Evolutionary conservation across 805 yeast species (phyloP).

Genomic region (Saitoella complicata): DNA sequence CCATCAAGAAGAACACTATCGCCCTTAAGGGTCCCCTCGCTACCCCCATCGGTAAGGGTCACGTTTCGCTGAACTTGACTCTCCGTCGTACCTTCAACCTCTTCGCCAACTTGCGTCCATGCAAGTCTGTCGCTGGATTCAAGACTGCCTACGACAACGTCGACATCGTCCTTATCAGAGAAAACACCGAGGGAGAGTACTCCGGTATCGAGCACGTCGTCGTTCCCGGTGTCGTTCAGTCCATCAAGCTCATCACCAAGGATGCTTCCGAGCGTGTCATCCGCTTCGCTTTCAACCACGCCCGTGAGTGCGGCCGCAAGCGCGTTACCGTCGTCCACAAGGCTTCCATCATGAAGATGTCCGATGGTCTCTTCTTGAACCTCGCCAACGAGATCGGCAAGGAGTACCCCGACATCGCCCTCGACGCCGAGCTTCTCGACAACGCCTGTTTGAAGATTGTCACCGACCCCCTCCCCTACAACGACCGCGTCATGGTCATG

Average conservation of each 20-base stretch:
- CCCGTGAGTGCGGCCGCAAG: slow-evolving; percentile 71
- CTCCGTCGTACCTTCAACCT: slow-evolving; percentile 91
- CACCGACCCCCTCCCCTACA: slow-evolving; percentile 56
- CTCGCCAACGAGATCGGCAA: slow-evolving; percentile 78
- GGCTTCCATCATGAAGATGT: slow-evolving; percentile 94
- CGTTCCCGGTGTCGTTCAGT: slow-evolving; percentile 96
- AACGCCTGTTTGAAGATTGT: slow-evolving; percentile 87
- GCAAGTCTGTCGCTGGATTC: slow-evolving; percentile 89
- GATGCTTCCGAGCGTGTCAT: slow-evolving; percentile 94
- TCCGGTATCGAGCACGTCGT: slow-evolving; percentile 96
- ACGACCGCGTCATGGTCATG: slow-evolving; percentile 89
- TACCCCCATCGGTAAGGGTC: slow-evolving; percentile 70
- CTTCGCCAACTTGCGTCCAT: slow-evolving; percentile 85
- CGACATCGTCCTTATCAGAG: slow-evolving; percentile 90
- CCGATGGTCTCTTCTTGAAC: slow-evolving; percentile 91
- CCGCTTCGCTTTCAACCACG: slow-evolving; percentile 94
- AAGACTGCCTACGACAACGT: slow-evolving; percentile 75
- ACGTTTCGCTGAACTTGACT: slow-evolving; percentile 85
- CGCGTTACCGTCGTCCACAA: slow-evolving; percentile 92
- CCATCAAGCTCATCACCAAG: slow-evolving; percentile 90
- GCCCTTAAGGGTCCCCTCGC: slow-evolving; percentile 93
- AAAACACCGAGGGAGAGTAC: slow-evolving; percentile 99
- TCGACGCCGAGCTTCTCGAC: slow-evolving; percentile 80
- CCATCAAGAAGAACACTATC: slow-evolving; percentile 88
- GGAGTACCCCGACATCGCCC: slow-evolving; percentile 79